phyloP scores from a whole-genome alignment of 2,329 filamentous ascomycete species.

The Alternaria sp. region DNA sequence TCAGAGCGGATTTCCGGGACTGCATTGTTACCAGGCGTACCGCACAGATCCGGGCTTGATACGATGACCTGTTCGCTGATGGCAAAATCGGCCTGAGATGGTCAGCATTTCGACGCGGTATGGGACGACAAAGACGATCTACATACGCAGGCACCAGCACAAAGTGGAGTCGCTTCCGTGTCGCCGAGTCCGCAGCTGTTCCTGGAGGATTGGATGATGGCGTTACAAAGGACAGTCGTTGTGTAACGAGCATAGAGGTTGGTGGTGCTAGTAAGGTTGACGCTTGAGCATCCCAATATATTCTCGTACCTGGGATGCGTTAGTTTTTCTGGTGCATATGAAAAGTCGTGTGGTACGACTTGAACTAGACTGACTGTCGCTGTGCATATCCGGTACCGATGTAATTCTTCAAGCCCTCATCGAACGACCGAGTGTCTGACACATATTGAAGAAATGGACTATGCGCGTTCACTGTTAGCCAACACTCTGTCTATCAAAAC shows the following conservation, averaged over 20 bases:
- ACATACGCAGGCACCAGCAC: slow-evolving; percentile 85
- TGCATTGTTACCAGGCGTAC: slow-evolving; percentile 68
- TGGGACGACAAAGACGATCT: not conserved
- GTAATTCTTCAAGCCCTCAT: slow-evolving; percentile 74
- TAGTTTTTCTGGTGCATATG: slow-evolving; percentile 23
- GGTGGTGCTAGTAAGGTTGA: slow-evolving; percentile 79
- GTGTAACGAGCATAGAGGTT: slow-evolving; percentile 93
- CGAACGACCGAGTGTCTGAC: slow-evolving; percentile 77
- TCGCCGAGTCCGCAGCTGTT: slow-evolving; percentile 69
- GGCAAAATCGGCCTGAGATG: slow-evolving; percentile 74
- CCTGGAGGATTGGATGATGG: slow-evolving; percentile 89
- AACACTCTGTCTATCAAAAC: not conserved
- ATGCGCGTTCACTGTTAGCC: slow-evolving; percentile 16
- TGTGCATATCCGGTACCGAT: slow-evolving; percentile 76
- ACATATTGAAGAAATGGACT: slow-evolving; percentile 89
- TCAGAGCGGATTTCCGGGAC: slow-evolving; percentile 84
- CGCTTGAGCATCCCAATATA: slow-evolving; percentile 77
- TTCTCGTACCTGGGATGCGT: slow-evolving; percentile 72
- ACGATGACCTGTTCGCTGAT: slow-evolving; percentile 87
- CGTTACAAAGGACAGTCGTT: slow-evolving; percentile 89
- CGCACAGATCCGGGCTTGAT: slow-evolving; percentile 75
- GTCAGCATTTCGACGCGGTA: slow-evolving; percentile 37
- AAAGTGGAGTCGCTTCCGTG: slow-evolving; percentile 75
- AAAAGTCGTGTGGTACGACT: not conserved
- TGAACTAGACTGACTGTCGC: slow-evolving; percentile 67